Base-by-base conservation (phyloP, 176 grass and related monocot genomes). In the Eleusine coracana region DNA sequence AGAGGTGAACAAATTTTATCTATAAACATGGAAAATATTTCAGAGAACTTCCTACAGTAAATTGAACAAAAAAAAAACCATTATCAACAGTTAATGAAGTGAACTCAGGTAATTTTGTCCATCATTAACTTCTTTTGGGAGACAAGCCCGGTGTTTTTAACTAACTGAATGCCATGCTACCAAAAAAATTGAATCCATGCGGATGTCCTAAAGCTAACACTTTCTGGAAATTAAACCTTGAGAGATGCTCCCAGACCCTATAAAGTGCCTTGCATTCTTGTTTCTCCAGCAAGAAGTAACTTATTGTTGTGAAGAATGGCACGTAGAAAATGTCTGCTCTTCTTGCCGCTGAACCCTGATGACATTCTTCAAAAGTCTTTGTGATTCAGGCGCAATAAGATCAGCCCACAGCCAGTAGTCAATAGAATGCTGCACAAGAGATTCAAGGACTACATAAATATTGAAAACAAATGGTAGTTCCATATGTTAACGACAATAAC, bases 381-480 rank as follows among this genome's bases (percentile, higher is more conserved):
- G 82, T 55, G 93, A 93, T 75, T 93, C 91, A 71, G 93, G 91
- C 29, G 91, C 87, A 90, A 96, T 93, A 77, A 99, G 87, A 92
- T 99, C 96, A 31, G 84, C 92, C 96, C 96, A 99, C 13, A 99
- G 77, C 96, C 96, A 99, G 86, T 99, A 99, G 82, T 99, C 96
- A 68, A 99, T 82, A 56, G 96, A 99, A 92, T 99, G 96, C 96
- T 99, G 85, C 60, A 82, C 7, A 75, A 78, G n/a, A 14, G 25
- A 82, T 77, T 18, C 31, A 25, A 85, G 45, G 64, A 21, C 17
- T 58, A 71, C 51, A 82, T 0, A 49, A 78, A 78, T 16, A 74
- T 0, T 44, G 31, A 29, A 54, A 45, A 80, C 18, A 84, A 67
- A 64, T 62, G 10, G 10, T 23, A 52, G 18, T 79, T 66, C 29